Evolutionary conservation across 352 stramenopile genomes (phyloP), one percentile per base, ranked within the genome.

Genomic region (Phytophthora cryptogea): DNA sequence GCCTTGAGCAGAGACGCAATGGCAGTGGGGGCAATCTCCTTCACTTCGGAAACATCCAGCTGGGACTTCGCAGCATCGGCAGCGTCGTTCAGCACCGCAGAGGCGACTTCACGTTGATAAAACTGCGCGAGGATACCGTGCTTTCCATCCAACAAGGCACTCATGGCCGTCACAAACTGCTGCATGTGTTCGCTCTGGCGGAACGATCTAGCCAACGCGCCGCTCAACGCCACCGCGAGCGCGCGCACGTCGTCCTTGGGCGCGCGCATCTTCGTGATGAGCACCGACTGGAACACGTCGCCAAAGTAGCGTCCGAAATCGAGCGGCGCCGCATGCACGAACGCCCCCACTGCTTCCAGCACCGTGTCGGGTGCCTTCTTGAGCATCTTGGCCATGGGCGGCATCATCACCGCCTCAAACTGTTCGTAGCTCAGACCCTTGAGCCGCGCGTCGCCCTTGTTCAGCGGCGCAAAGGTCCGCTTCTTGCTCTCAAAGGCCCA

Each of bases 101-200:
- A 94, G 30, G 70, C 78, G 3, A 81, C 81, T 49, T 94, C 82
- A 33, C 87, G 83, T 68, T 90, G 83, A 63, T 94, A 96, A 40
- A 94, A 96, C 61, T 96, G 87, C n/a, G 87, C 87, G 30, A 96
- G 63, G 31, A 96, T 74, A 27, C 87, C 87, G 45, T 91, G 78
- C 47, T 94, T 94, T 27, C 86, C 86, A 28, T 94, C 84, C 32
- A 94, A 44, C 51, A 96, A 64, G 0, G 71, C 71, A 2, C 68
- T 63, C 54, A 94, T 74, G 13, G 86, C 65, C 0, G 65, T 51
- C 40, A 93, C 73, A 11, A 96, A 65, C 40, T 74, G 52, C 54
- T 75, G 52, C 40, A 93, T 77, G 46, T 81, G 68, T 16, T 84
- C 67, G 8, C 76, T 71, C 49, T 77, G 69, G 40, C 68, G 60